These are phyloP conservation scores for Xanthoconium stramineum DNA, from an alignment of 768 basidiomycete species.

Conservation along the genomic window DNA sequence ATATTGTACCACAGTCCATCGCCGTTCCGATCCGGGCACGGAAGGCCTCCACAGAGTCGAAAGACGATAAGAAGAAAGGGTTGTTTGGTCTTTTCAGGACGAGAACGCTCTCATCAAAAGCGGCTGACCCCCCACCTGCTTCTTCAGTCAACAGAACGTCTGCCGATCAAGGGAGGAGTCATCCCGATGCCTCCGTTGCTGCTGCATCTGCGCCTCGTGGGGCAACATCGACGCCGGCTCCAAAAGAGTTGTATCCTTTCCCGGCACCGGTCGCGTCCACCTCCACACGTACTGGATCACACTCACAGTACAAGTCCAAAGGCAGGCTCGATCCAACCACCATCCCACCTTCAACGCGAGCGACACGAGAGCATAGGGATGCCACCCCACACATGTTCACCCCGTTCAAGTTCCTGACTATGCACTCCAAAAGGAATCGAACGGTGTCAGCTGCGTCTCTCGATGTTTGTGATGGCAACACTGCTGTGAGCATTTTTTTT, in stretches of 20 bases:
- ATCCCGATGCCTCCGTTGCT: conserved; percentile 6
- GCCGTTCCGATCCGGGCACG: conserved; percentile 23
- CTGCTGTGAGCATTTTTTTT: conserved; percentile 52
- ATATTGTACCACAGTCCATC: conserved; percentile 1
- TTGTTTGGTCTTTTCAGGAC: conserved; percentile 30
- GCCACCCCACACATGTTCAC: conserved; percentile 49
- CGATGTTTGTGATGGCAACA: conserved; percentile 72
- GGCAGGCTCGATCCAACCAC: conserved; percentile 20
- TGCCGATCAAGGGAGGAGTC: conserved; percentile 19
- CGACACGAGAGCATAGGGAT: conserved; percentile 36
- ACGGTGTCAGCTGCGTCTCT: conserved; percentile 72
- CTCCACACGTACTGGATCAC: conserved; percentile 9
- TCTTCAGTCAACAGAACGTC: conserved; percentile 19
- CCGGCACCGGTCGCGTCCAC: conserved; percentile 2
- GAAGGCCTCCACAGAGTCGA: conserved; percentile 29
- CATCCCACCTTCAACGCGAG: conserved; percentile 34
- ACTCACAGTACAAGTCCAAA: conserved; percentile 18
- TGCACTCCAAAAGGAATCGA: conserved; percentile 51
- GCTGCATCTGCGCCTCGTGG: conserved; percentile 12
- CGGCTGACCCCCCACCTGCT: conserved; percentile 21
- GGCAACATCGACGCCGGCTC: conserved; percentile 5
- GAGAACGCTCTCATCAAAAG: conserved; percentile 32
- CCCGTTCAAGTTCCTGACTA: conserved; percentile 58
- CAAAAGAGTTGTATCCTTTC: conserved; percentile 16
- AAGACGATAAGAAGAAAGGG: conserved; percentile 34